Evolutionary conservation across 2,329 filamentous ascomycete species (phyloP).

Genomic region (Didymosphaeria variabile): DNA sequence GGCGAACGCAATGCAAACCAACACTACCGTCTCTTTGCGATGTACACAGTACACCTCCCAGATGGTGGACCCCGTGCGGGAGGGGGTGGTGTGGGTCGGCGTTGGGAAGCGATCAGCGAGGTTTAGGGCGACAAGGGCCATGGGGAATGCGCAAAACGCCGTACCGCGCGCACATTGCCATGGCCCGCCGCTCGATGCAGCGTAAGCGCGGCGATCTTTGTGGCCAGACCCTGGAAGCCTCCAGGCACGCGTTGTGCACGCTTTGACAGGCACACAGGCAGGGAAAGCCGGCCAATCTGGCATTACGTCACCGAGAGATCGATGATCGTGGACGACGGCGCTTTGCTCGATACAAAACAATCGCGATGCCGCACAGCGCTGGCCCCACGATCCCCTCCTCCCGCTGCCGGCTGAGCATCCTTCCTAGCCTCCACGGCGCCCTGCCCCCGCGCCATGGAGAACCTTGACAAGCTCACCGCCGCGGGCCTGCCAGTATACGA

Average conservation of each 20-base stretch:
- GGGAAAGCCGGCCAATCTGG: background rate
- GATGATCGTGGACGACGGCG: background rate
- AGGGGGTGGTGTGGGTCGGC: no score
- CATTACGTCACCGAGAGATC: conserved; percentile 4
- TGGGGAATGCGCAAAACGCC: no score
- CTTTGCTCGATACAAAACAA: conserved; percentile 2
- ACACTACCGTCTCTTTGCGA: no score
- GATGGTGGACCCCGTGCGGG: no score
- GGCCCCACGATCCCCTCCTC: background rate
- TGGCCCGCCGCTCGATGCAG: background rate
- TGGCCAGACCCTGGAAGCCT: background rate
- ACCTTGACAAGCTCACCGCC: conserved; percentile 43
- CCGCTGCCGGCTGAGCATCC: background rate
- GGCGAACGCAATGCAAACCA: no score
- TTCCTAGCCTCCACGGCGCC: conserved; percentile 3
- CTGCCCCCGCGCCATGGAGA: conserved; percentile 34
- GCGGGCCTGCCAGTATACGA: conserved; percentile 43
- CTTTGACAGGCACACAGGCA: background rate
- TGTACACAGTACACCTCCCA: no score
- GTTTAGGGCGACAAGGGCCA: no score
- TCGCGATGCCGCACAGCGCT: background rate
- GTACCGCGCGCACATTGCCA: no score
- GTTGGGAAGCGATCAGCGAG: no score
- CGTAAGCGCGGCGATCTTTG: background rate
- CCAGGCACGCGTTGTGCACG: conserved; percentile 3